A percentile compares a stretch with the other conserved stretches of the same genome.
Conservation (phyloP, 2,329 filamentous ascomycete species). For the Ceratocystis colombiana region DNA sequence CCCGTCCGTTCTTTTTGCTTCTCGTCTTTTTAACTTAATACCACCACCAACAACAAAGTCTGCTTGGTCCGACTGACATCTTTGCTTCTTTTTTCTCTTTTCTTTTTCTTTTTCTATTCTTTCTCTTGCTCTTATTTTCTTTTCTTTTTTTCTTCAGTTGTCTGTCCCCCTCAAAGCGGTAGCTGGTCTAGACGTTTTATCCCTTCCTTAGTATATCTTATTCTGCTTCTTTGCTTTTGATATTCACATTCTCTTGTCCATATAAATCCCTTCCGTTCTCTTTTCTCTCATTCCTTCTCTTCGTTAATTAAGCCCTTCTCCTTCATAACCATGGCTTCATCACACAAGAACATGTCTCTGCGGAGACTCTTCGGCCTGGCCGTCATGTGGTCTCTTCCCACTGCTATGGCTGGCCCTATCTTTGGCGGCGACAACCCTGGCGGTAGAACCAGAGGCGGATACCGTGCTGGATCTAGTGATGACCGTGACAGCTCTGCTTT, state of each 20-base stretch:
- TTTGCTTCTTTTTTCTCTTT: background rate
- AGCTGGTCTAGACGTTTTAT: slow-evolving; percentile 19
- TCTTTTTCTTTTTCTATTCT: background rate
- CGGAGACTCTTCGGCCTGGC: slow-evolving; percentile 26
- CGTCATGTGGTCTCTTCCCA: slow-evolving; percentile 28
- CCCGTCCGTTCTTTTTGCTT: slow-evolving; percentile 7
- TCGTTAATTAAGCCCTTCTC: background rate
- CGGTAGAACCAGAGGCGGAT: background rate
- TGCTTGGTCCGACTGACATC: no score
- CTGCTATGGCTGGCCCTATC: slow-evolving; percentile 29
- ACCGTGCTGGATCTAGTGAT: no score
- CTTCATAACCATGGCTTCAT: slow-evolving; percentile 28
- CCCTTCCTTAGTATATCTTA: background rate
- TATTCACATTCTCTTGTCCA: slow-evolving; percentile 13
- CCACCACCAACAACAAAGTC: background rate
- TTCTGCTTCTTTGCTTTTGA: slow-evolving; percentile 4
- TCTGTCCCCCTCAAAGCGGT: slow-evolving; percentile 17
- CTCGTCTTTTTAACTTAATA: slow-evolving; percentile 7
- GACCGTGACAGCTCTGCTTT: background rate
- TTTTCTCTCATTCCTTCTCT: background rate
- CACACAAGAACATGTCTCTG: slow-evolving; percentile 7
- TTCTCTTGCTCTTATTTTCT: background rate
- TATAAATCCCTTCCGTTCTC: background rate
- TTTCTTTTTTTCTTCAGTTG: background rate
- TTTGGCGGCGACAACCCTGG: slow-evolving; percentile 24